phyloP scores from a whole-genome alignment of 108 stramenopile genomes.

The Pseudonitzschia delicatissima region DNA sequence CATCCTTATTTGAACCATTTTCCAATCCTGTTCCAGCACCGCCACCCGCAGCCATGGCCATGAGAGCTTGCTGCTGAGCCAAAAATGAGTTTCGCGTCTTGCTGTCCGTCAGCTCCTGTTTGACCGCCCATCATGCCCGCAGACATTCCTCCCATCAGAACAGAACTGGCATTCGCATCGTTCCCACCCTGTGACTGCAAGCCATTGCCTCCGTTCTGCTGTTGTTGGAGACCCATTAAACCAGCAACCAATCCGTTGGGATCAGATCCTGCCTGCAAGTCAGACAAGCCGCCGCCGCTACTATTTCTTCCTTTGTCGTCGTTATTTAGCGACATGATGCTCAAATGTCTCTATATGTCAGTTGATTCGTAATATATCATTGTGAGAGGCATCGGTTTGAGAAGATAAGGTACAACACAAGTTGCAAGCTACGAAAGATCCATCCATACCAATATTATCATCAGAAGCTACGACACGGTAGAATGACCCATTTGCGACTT shows the following conservation, averaged over 20 bases:
- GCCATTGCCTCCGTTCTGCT: neutral
- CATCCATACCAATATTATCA: too few species aligned
- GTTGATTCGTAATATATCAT: too few species aligned
- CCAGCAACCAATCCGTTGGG: constrained; percentile 2
- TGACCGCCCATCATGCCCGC: constrained; percentile 11
- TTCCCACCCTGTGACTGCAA: neutral
- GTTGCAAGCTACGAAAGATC: too few species aligned
- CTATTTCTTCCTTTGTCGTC: constrained; percentile 1
- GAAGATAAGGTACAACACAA: too few species aligned
- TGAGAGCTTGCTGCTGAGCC: constrained; percentile 33
- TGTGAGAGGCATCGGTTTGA: too few species aligned
- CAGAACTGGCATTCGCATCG: neutral
- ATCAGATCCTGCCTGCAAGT: constrained; percentile 10
- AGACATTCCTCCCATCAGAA: constrained; percentile 8
- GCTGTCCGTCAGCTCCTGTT: neutral
- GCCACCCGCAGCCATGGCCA: constrained; percentile 26
- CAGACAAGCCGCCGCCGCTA: neutral
- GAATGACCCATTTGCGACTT: too few species aligned
- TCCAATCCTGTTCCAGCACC: constrained; percentile 20
- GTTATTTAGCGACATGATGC: constrained; percentile 4
- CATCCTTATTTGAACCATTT: constrained; percentile 33
- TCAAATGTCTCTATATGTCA: too few species aligned
- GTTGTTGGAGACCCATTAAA: constrained; percentile 7
- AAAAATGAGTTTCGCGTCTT: constrained; percentile 22
- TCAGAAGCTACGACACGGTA: too few species aligned